Evolutionary conservation across 148 eudicot genomes (phyloP).

Genomic region (Chenopodium suecicum): DNA sequence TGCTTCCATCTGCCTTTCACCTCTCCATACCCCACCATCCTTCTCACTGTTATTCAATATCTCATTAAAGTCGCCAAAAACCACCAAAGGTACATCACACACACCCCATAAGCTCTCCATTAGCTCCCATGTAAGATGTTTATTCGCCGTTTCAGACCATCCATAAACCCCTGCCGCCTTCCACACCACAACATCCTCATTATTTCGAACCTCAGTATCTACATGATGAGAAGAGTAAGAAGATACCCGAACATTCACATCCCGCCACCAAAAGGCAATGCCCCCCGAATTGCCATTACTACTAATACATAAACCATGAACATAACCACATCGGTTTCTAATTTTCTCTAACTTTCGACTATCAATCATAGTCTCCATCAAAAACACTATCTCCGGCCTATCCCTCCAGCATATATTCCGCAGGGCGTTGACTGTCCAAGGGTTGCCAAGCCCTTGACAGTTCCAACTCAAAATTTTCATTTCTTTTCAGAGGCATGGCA

Average conservation of each 20-base stretch:
- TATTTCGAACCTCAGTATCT: neutral
- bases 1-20: neutral
- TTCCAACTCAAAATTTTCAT: conserved; percentile 8
- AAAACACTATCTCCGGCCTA: neutral
- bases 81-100: neutral
- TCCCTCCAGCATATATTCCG: neutral
- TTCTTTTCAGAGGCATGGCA: neutral
- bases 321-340: neutral
- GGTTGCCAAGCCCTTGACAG: conserved; percentile 3
- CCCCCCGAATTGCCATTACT: neutral
- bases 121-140: neutral
- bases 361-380: conserved; percentile 1
- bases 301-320: neutral
- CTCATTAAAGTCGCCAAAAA: too few relatives aligned
- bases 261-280: neutral
- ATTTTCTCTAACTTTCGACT: neutral
- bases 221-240: neutral
- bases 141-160: neutral
- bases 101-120: neutral
- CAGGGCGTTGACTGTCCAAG: neutral
- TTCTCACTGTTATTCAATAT: neutral
- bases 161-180: neutral
- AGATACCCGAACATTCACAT: neutral
- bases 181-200: neutral
- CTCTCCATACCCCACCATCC: neutral